Conservation (phyloP, 768 basidiomycete genomes). For the Mycena capillaripes region DNA sequence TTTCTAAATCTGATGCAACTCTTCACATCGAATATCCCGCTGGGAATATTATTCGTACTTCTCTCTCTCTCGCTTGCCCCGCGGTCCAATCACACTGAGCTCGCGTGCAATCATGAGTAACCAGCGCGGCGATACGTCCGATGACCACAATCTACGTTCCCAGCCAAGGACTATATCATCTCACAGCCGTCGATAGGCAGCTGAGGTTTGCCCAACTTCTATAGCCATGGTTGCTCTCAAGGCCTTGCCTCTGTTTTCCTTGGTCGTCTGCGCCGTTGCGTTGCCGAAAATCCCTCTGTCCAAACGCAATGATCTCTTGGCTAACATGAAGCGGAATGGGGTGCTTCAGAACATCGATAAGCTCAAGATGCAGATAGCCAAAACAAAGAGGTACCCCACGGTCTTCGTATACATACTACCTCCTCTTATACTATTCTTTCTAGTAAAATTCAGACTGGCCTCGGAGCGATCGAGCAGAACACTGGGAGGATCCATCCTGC, state of each 20-base stretch:
- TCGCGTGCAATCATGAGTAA: background rate
- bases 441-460: slow-evolving; percentile 25
- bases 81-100: background rate
- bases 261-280: slow-evolving; percentile 24
- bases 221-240: slow-evolving; percentile 23
- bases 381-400: slow-evolving; percentile 21
- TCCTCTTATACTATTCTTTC: background rate
- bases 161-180: slow-evolving; percentile 14
- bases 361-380: slow-evolving; percentile 29
- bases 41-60: background rate
- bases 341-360: slow-evolving; percentile 23
- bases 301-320: slow-evolving; percentile 30
- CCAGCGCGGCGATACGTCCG: background rate
- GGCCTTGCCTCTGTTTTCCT: slow-evolving; percentile 17
- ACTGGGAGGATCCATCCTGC: slow-evolving; percentile 27
- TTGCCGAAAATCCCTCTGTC: slow-evolving; percentile 33
- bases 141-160: background rate
- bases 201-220: background rate
- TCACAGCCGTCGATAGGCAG: background rate
- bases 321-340: slow-evolving; percentile 27
- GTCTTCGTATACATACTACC: background rate
- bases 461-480: slow-evolving; percentile 25
- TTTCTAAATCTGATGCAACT: background rate
- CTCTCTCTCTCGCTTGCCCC: too few species aligned
- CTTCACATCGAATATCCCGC: background rate